Percentiles rank a stretch among this genome's conserved stretches.
phyloP scores from a whole-genome alignment of 306 rosid species.

The Inga oerstediana region DNA sequence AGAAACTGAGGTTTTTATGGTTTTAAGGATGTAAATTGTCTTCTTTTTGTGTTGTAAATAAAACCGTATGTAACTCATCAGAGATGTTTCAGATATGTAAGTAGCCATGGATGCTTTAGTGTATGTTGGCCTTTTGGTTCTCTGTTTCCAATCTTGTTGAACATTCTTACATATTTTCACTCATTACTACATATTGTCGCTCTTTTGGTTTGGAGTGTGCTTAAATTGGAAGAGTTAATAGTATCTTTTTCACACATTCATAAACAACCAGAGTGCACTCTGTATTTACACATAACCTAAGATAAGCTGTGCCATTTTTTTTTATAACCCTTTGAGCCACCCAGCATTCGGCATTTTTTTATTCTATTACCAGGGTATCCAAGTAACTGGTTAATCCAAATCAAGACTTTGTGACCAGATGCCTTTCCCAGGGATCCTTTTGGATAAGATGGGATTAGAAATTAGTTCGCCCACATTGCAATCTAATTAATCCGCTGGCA shows the following conservation, averaged over 20 bases:
- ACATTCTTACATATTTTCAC: neutral
- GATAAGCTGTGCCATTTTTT: neutral
- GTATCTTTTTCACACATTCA: neutral
- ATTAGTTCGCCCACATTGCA: too few relatives aligned
- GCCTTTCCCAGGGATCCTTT: too few relatives aligned
- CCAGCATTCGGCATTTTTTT: too few relatives aligned
- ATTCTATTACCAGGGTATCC: too few relatives aligned
- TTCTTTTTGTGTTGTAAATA: slow-evolving; percentile 12
- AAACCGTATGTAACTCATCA: slow-evolving; percentile 3
- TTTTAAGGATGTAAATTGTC: neutral
- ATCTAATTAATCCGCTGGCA: too few relatives aligned
- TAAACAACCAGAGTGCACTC: neutral
- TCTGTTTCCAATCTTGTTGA: neutral
- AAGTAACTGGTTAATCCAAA: too few relatives aligned
- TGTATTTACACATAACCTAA: too few relatives aligned
- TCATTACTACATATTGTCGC: neutral
- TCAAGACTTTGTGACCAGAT: too few relatives aligned
- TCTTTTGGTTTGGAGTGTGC: neutral
- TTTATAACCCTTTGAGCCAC: too few relatives aligned
- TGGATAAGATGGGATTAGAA: too few relatives aligned
- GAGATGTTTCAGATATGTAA: neutral
- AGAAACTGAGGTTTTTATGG: neutral
- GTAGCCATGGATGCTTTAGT: neutral
- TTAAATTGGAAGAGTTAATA: neutral
- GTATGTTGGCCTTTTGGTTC: neutral